Conservation (phyloP, 2,329 filamentous ascomycete genomes). For the Chaetomium globosum region DNA sequence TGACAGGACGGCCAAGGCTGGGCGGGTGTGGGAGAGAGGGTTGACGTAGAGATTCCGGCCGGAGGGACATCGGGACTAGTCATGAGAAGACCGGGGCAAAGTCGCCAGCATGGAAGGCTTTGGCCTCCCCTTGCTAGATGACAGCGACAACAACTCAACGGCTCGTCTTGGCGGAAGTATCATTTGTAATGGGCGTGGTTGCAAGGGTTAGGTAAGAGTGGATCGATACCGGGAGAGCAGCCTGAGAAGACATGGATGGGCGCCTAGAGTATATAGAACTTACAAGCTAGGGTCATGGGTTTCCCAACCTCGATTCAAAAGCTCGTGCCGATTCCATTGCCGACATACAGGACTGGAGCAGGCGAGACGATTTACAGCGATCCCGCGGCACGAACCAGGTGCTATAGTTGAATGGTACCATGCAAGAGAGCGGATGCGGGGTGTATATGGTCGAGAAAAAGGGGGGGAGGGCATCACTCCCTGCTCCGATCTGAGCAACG, state of each 20-base stretch:
- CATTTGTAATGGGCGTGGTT: not conserved
- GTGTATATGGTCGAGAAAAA: not conserved
- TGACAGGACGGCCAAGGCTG: not conserved
- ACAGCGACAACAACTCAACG: slow-evolving; percentile 3
- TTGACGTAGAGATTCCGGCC: not conserved
- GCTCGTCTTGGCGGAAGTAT: not conserved
- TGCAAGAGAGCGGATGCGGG: not conserved
- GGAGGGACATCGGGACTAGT: not conserved
- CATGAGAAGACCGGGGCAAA: not conserved
- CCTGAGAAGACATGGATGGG: slow-evolving; percentile 15
- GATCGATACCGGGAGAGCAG: not conserved
- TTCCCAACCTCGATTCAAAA: slow-evolving; percentile 19
- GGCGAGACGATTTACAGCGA: slow-evolving; percentile 27
- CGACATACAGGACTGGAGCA: not conserved
- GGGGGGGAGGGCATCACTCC: not conserved
- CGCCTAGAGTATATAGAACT: slow-evolving; percentile 26
- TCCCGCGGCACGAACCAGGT: slow-evolving; percentile 26
- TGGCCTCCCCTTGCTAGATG: slow-evolving; percentile 2
- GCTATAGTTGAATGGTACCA: slow-evolving; percentile 13
- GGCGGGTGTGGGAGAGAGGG: not conserved
- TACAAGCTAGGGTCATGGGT: slow-evolving; percentile 21
- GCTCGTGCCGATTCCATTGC: not conserved
- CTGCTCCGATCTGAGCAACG: not conserved
- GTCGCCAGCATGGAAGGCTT: not conserved
- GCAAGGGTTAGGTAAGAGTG: not conserved